Percentiles rank a stretch among this genome's conserved stretches.
Conservation (phyloP, 2,329 filamentous ascomycete species). For the Neospermospora avenae region DNA sequence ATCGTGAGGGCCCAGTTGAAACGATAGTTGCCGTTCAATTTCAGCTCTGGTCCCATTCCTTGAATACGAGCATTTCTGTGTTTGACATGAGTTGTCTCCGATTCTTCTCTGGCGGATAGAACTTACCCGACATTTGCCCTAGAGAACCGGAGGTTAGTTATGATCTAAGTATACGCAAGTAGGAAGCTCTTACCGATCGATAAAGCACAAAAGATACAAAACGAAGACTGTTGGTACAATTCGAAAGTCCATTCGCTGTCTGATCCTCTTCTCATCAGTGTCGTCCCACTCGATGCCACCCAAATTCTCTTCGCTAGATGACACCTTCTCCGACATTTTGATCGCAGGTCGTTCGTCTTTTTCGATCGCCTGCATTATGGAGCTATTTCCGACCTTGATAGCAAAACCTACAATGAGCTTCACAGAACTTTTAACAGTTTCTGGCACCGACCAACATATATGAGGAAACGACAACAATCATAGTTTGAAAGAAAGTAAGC, state of each 20-base stretch:
- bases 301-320: constrained; percentile 12
- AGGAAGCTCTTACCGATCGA: constrained; percentile 12
- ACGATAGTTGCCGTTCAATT: constrained; percentile 42
- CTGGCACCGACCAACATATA: neutral
- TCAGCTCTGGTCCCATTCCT: constrained; percentile 58
- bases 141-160: neutral
- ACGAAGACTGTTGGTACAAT: constrained; percentile 16
- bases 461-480: neutral
- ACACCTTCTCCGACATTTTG: constrained; percentile 6
- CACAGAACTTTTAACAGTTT: neutral
- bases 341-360: constrained; percentile 2
- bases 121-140: constrained; percentile 11
- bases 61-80: constrained; percentile 55
- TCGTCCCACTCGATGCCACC: constrained; percentile 14
- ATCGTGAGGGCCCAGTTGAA: constrained; percentile 59
- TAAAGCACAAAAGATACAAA: constrained; percentile 21
- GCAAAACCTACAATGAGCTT: neutral
- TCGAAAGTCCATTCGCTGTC: constrained; percentile 14
- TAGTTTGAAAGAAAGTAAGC: neutral
- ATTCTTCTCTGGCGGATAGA: neutral
- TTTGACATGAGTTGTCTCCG: neutral
- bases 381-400: neutral
- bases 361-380: constrained; percentile 6
- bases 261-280: constrained; percentile 16
- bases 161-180: constrained; percentile 36